Conservation (phyloP, 2,329 filamentous ascomycete species). For the Tolypocladium tundrense region DNA sequence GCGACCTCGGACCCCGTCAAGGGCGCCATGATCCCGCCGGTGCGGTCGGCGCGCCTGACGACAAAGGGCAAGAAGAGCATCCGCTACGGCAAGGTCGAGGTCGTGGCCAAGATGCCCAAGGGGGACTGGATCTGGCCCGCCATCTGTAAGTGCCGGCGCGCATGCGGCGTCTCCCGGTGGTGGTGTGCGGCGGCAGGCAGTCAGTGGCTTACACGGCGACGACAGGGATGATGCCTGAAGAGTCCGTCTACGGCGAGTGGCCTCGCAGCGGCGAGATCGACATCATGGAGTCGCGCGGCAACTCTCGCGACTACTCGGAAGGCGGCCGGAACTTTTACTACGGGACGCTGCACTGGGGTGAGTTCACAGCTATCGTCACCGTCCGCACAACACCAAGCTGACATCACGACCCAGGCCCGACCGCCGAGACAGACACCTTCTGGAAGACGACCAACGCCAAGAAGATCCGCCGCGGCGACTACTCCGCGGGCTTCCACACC, state of each 20-base stretch:
- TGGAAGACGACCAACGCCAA: conserved; percentile 22
- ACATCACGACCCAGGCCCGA: conserved; percentile 9
- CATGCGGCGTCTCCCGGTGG: not conserved
- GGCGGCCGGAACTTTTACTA: conserved; percentile 33
- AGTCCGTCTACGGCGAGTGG: conserved; percentile 37
- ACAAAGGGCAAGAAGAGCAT: conserved; percentile 16
- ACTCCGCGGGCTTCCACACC: conserved; percentile 34
- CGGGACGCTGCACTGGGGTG: conserved; percentile 38
- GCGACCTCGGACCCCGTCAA: conserved; percentile 30
- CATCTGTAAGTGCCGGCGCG: conserved; percentile 17
- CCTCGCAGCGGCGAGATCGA: conserved; percentile 43
- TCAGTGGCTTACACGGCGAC: not conserved
- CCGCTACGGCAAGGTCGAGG: conserved; percentile 30
- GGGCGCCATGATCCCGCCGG: conserved; percentile 37
- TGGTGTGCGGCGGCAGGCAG: no score
- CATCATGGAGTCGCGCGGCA: conserved; percentile 37
- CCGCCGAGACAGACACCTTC: conserved; percentile 18
- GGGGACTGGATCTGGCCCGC: conserved; percentile 48
- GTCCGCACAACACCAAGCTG: not conserved
- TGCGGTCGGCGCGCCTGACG: conserved; percentile 36
- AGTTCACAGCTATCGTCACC: not conserved
- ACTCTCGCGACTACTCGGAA: conserved; percentile 21
- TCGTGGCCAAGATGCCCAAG: conserved; percentile 39
- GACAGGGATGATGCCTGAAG: conserved; percentile 37
- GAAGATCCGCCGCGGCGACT: conserved; percentile 25